A percentile compares a stretch with the other conserved stretches of the same genome.
These are phyloP conservation scores for Geopyxis carbonaria DNA, from an alignment of 495 filamentous ascomycete species.

Conservation along the genomic window DNA sequence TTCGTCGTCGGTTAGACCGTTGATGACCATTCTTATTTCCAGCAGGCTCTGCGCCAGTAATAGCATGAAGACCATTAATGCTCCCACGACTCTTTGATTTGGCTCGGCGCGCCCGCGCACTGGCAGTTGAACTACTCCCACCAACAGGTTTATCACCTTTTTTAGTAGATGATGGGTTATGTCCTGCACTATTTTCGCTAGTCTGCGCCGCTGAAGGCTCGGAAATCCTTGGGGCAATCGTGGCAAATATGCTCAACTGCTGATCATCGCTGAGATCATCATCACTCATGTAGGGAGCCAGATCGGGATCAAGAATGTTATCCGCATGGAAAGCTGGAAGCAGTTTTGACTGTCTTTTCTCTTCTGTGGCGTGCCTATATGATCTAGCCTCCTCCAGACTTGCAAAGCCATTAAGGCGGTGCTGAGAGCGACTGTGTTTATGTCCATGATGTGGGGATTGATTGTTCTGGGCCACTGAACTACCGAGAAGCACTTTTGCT, in stretches of 20 bases:
- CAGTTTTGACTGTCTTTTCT: slow-evolving; percentile 44
- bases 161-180: neutral
- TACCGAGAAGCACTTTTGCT: slow-evolving; percentile 2
- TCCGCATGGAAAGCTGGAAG: slow-evolving; percentile 90
- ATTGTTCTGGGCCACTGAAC: slow-evolving; percentile 32
- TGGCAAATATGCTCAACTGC: slow-evolving; percentile 68
- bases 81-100: slow-evolving; percentile 21
- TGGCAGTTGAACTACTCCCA: neutral
- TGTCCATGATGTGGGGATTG: slow-evolving; percentile 76
- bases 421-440: slow-evolving; percentile 48
- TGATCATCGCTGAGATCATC: slow-evolving; percentile 84
- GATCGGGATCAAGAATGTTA: slow-evolving; percentile 92
- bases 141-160: neutral
- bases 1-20: slow-evolving; percentile 18
- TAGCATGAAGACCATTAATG: slow-evolving; percentile 19
- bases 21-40: slow-evolving; percentile 13
- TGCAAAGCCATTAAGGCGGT: slow-evolving; percentile 36
- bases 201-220: slow-evolving; percentile 3
- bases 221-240: slow-evolving; percentile 32
- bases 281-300: slow-evolving; percentile 90
- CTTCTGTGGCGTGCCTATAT: slow-evolving; percentile 50
- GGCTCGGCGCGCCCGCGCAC: neutral
- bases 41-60: slow-evolving; percentile 12
- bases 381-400: slow-evolving; percentile 62
- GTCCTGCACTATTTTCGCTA: neutral